Evolutionary conservation across 495 filamentous ascomycete genomes (phyloP), one percentile per base, ranked within the genome.

Genomic region (Talaromyces ruber): DNA sequence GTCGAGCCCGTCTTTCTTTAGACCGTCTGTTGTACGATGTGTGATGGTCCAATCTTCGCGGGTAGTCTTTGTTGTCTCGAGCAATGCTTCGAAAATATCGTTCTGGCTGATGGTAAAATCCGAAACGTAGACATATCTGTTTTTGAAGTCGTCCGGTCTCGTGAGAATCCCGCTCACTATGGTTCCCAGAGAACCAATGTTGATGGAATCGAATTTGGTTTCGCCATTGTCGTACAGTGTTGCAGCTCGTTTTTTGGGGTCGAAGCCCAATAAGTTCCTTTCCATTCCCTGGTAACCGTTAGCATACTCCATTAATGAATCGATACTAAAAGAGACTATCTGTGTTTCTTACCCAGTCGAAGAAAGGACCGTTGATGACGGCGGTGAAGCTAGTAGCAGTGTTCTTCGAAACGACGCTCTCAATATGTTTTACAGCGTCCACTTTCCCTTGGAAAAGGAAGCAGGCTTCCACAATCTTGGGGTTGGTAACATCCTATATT

Each of bases 341-440:
- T n/a, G n/a, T n/a, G n/a, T n/a, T 52, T 21, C 56, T 59, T 59
- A 59, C 56, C 56, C 56, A 59, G n/a, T 59, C 56, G 16, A 37
- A 39, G 34, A 59, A 59, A 14, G 56, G 56, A 6, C 56, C 56
- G 22, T 37, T 59, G 6, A 59, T 43, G 16, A 59, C 32, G 6
- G 56, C 32, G 4, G 56, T 59, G 32, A 32, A 59, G 21, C 30
- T 59, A 5, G 56, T 59, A 14, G 30, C 56, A 21, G 56, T 32
- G 21, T 43, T 37, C 29, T 59, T 37, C 9, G 32, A 12, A 14
- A 43, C 56, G 26, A 59, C 32, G 12, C 14, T 26, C 34, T 59
- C 30, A 32, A 59, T 21, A 21, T 59, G 34, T 14, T 59, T 59
- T 12, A 30, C 34, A 7, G 56, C 56, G 6, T 59, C 30, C 6